Percentiles rank a stretch among this genome's conserved stretches.
phyloP scores from a whole-genome alignment of 208 protist species.

The Wallacemonas sp. region DNA sequence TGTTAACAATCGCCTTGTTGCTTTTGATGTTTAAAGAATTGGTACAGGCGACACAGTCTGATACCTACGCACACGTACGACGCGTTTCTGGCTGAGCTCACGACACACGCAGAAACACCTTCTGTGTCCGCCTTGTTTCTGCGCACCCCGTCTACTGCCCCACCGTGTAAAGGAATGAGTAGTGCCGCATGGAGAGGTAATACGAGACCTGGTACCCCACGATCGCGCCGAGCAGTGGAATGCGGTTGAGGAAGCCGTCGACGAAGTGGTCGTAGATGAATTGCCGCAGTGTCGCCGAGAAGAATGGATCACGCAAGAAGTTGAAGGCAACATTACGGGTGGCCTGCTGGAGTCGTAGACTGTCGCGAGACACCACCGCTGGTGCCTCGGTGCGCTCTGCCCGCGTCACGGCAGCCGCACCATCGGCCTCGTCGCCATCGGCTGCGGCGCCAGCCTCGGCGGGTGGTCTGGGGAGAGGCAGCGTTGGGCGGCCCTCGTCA shows the following conservation, averaged over 20 bases:
- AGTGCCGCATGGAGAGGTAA: conserved; percentile 81
- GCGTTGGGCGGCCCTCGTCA: background rate
- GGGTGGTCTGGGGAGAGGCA: background rate
- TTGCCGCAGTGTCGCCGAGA: conserved; percentile 62
- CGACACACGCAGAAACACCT: no score
- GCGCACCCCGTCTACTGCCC: conserved; percentile 30
- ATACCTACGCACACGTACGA: background rate
- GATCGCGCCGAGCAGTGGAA: conserved; percentile 70
- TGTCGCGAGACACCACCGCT: conserved; percentile 53
- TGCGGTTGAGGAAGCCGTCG: conserved; percentile 59
- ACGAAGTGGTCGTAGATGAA: conserved; percentile 67
- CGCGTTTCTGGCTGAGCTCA: background rate
- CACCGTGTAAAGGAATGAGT: conserved; percentile 82
- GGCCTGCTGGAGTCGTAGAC: conserved; percentile 62
- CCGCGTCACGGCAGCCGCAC: background rate
- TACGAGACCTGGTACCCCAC: conserved; percentile 63
- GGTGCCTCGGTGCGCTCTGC: conserved; percentile 10
- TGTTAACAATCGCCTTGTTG: background rate
- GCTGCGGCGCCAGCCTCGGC: conserved; percentile 1
- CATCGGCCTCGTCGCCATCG: conserved; percentile 11
- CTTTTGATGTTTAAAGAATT: background rate
- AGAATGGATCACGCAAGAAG: conserved; percentile 82
- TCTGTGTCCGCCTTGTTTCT: background rate
- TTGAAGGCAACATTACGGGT: conserved; percentile 46
- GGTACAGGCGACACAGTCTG: background rate